Percentiles rank a stretch among this genome's conserved stretches.
Conservation (phyloP, 2,329 filamentous ascomycete species). For the Metarhizium sp. region DNA sequence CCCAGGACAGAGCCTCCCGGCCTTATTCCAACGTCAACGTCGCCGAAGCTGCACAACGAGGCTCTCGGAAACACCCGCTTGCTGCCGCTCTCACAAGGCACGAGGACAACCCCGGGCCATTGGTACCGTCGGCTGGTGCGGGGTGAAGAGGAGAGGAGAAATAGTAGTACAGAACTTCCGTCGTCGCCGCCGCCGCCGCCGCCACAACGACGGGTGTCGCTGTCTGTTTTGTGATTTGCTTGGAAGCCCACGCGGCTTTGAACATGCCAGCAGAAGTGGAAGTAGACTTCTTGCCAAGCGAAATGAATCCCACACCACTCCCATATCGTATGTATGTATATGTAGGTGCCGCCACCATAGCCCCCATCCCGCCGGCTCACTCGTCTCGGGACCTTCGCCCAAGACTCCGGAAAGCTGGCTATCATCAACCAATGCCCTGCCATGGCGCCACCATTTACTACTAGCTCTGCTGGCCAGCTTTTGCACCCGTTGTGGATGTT, state of each 20-base stretch:
- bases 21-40: background rate
- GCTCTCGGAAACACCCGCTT: slow-evolving; percentile 4
- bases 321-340: too few relatives aligned
- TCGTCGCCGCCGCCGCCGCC: background rate
- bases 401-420: too few relatives aligned
- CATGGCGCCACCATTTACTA: too few relatives aligned
- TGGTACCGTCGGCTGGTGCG: background rate
- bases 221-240: background rate
- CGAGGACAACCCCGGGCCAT: background rate
- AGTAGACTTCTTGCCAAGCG: too few relatives aligned
- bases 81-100: background rate
- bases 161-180: background rate
- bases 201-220: too few relatives aligned
- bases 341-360: too few relatives aligned
- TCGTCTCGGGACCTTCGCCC: too few relatives aligned
- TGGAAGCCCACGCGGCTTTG: too few relatives aligned
- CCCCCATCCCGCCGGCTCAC: too few relatives aligned
- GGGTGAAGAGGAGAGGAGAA: background rate
- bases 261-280: too few relatives aligned
- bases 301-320: background rate
- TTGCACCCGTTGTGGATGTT: background rate
- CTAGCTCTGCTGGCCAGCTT: too few relatives aligned
- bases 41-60: background rate
- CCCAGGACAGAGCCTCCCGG: background rate
- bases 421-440: too few relatives aligned